Evolutionary conservation across 2,329 filamentous ascomycete species (phyloP).

Genomic region (Xylaria sp.): DNA sequence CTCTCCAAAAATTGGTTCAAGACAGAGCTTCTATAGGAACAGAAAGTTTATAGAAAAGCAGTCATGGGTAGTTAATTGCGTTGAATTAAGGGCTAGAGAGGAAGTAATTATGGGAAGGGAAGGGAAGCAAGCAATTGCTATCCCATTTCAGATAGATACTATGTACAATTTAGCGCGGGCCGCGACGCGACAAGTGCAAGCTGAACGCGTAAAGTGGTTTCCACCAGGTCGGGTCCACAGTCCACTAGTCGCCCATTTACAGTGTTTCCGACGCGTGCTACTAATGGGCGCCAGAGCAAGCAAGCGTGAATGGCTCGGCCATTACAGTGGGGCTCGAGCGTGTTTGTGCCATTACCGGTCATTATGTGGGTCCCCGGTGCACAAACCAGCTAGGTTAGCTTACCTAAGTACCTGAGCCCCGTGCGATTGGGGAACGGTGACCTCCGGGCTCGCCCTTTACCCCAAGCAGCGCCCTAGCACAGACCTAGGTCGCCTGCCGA

Average conservation of each 20-base stretch:
- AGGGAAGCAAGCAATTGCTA: slow-evolving; percentile 14
- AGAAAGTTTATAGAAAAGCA: slow-evolving; percentile 4
- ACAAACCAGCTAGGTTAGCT: background rate
- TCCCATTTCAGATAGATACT: slow-evolving; percentile 16
- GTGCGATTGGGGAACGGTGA: slow-evolving; percentile 8
- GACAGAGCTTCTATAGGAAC: background rate
- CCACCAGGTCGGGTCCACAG: slow-evolving; percentile 21
- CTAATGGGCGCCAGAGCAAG: background rate
- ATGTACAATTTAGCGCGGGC: slow-evolving; percentile 39
- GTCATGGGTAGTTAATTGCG: slow-evolving; percentile 19
- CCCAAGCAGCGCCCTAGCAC: background rate
- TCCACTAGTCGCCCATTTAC: slow-evolving; percentile 1
- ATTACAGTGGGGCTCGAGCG: background rate
- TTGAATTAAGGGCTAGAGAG: slow-evolving; percentile 23
- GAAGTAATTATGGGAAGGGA: slow-evolving; percentile 17
- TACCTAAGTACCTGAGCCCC: background rate
- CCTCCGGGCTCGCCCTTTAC: slow-evolving; percentile 6
- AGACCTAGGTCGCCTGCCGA: slow-evolving; percentile 2
- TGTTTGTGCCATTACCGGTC: background rate
- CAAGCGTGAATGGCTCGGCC: background rate
- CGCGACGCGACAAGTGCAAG: slow-evolving; percentile 38
- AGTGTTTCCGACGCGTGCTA: slow-evolving; percentile 2
- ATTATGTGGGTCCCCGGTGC: background rate
- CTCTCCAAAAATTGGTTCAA: background rate
- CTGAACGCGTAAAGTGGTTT: slow-evolving; percentile 45